Conservation (phyloP, 2,329 filamentous ascomycete genomes). For the Mollisia scopiformis region DNA sequence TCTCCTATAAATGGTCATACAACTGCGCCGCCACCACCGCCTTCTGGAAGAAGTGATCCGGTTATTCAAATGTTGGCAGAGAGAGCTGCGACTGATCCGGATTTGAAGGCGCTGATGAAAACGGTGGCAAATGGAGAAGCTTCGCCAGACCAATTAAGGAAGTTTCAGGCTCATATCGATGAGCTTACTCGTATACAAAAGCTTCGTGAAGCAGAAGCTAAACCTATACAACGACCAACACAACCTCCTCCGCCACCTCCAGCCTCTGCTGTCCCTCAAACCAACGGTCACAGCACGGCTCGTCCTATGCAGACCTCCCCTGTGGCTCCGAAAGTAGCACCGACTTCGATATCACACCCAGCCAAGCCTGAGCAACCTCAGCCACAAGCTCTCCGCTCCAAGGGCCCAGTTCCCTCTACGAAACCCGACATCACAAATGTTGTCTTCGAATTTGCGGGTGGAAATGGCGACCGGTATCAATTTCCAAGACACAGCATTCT, state of each 20-base stretch:
- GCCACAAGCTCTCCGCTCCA: conserved; percentile 61
- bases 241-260: conserved; percentile 16
- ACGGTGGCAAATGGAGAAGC: conserved; percentile 78
- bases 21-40: conserved; percentile 26
- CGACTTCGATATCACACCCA: conserved; percentile 3
- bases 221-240: conserved; percentile 17
- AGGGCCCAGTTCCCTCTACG: conserved; percentile 55
- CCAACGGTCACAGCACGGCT: conserved; percentile 20
- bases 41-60: conserved; percentile 64
- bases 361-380: conserved; percentile 33
- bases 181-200: conserved; percentile 70
- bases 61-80: conserved; percentile 82
- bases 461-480: conserved; percentile 73
- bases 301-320: conserved; percentile 24
- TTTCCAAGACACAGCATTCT: conserved; percentile 80
- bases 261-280: conserved; percentile 9
- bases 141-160: conserved; percentile 68
- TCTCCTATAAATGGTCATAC: conserved; percentile 8
- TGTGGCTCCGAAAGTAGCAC: conserved; percentile 17
- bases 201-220: conserved; percentile 57
- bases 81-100: conserved; percentile 71
- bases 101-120: conserved; percentile 80
- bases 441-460: conserved; percentile 68
- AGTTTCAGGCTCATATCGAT: conserved; percentile 81
- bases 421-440: conserved; percentile 68